Evolutionary conservation across 1,284 basidiomycete genomes (phyloP).

Genomic region (Rhodotorula sp.): DNA sequence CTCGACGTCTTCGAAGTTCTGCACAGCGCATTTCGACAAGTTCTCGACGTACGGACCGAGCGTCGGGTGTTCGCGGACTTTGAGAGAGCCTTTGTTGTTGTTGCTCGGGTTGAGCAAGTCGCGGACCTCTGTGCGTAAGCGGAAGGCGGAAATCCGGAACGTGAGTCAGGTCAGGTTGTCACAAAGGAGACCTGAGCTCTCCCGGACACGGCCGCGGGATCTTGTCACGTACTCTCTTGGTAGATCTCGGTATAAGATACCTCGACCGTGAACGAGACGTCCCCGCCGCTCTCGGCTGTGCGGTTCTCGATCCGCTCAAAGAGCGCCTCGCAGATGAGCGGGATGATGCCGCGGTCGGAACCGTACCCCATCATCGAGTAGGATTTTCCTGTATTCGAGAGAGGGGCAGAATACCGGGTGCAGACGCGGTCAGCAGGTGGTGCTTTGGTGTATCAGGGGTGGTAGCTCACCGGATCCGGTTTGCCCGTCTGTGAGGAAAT

Average conservation of each 20-base stretch:
- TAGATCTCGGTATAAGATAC: constrained; percentile 99
- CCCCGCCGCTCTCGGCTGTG: constrained; percentile 41
- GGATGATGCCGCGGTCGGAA: constrained; percentile 94
- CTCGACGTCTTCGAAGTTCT: constrained; percentile 92
- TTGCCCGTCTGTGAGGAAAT: constrained; percentile 37
- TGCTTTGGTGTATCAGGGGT: too few relatives aligned
- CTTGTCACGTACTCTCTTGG: constrained; percentile 74
- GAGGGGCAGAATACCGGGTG: too few relatives aligned
- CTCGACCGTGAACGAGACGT: constrained; percentile 50
- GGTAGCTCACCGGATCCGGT: constrained; percentile 46
- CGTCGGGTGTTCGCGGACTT: constrained; percentile 93
- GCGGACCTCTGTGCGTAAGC: constrained; percentile 62
- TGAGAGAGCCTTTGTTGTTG: constrained; percentile 89
- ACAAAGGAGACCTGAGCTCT: too few relatives aligned
- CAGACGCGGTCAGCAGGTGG: too few relatives aligned
- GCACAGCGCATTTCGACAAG: constrained; percentile 87
- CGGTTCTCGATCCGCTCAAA: constrained; percentile 67
- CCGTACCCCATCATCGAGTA: constrained; percentile 96
- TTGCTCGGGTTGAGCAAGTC: constrained; percentile 90
- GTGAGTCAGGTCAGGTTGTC: too few relatives aligned
- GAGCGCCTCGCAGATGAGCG: constrained; percentile 87
- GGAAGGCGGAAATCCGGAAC: too few relatives aligned
- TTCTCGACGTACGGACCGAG: constrained; percentile 88
- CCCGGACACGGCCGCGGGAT: too few relatives aligned
- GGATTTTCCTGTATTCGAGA: too few relatives aligned